Percentiles rank a stretch among this genome's conserved stretches.
Conservation (phyloP, 1,284 basidiomycete species). For the Cronartium quercuum region DNA sequence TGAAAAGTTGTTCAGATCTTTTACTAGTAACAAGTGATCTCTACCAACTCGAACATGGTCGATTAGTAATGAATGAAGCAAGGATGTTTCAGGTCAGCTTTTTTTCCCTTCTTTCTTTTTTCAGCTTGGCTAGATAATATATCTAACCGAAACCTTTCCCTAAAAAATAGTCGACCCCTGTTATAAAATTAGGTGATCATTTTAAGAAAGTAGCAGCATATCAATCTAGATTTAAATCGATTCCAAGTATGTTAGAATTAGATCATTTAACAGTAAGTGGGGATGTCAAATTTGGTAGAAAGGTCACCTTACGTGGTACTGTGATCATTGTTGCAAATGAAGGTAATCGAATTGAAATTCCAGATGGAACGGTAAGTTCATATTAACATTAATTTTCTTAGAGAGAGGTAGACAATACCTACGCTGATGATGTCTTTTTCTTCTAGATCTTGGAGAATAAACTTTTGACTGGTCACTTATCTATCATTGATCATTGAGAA, state of each 20-base stretch:
- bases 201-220: conserved; percentile 83
- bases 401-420: background rate
- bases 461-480: conserved; percentile 50
- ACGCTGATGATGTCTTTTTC: background rate
- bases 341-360: conserved; percentile 89
- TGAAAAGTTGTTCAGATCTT: conserved; percentile 61
- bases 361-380: conserved; percentile 66
- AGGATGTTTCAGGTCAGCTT: conserved; percentile 41
- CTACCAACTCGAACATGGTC: conserved; percentile 90
- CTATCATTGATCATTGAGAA: conserved; percentile 49
- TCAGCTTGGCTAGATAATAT: no score
- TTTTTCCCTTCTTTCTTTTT: background rate
- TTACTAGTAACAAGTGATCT: conserved; percentile 95
- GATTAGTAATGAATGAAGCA: conserved; percentile 65
- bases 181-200: conserved; percentile 87
- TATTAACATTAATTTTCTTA: background rate
- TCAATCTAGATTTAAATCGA: conserved; percentile 96
- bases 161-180: conserved; percentile 66
- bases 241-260: conserved; percentile 73
- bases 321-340: conserved; percentile 72
- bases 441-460: conserved; percentile 72
- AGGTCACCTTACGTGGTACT: conserved; percentile 61
- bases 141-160: no score
- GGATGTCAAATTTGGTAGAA: conserved; percentile 91
- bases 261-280: conserved; percentile 96